Percentiles rank a stretch among this genome's conserved stretches.
These are phyloP conservation scores for Cenchrus fungigraminus DNA, from an alignment of 176 grass and related monocot genomes.

Conservation along the genomic window DNA sequence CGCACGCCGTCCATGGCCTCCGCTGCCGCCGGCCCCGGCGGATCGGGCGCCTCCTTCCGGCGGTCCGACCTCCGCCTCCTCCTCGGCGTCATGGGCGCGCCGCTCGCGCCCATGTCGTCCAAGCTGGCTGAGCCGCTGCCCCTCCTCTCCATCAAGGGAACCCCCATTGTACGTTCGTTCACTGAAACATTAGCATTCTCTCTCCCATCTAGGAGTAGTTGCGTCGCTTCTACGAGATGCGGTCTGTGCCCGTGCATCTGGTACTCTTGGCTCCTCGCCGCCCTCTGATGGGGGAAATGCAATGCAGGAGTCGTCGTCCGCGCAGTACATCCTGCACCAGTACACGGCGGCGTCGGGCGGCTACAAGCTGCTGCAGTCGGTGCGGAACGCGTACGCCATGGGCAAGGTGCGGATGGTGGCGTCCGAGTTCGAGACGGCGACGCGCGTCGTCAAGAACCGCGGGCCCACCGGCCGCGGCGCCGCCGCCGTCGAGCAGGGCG, in stretches of 20 bases:
- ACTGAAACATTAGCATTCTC: background rate
- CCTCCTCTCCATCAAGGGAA: conserved; percentile 70
- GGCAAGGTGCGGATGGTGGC: conserved; percentile 92
- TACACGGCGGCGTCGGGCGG: conserved; percentile 87
- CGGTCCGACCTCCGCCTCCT: conserved; percentile 83
- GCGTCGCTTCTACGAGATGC: conserved; percentile 33
- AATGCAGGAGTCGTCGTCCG: conserved; percentile 78
- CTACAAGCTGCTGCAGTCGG: conserved; percentile 61
- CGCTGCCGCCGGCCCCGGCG: conserved; percentile 18
- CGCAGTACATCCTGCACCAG: conserved; percentile 94
- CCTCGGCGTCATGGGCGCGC: conserved; percentile 90
- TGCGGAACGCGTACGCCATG: conserved; percentile 83
- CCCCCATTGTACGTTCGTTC: conserved; percentile 77
- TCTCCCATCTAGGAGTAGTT: background rate
- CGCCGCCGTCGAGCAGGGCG: conserved; percentile 68
- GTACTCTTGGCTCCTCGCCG: background rate
- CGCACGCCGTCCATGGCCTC: conserved; percentile 59
- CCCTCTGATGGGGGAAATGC: background rate
- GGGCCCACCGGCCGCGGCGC: conserved; percentile 43
- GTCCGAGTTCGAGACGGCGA: conserved; percentile 85
- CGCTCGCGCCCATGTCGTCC: conserved; percentile 72
- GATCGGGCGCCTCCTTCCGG: conserved; percentile 51
- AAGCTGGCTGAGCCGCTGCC: conserved; percentile 46
- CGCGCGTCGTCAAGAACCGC: conserved; percentile 72
- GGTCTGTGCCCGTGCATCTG: conserved; percentile 34